phyloP scores from a whole-genome alignment of 352 stramenopile species.

The Lagenidium sp. region DNA sequence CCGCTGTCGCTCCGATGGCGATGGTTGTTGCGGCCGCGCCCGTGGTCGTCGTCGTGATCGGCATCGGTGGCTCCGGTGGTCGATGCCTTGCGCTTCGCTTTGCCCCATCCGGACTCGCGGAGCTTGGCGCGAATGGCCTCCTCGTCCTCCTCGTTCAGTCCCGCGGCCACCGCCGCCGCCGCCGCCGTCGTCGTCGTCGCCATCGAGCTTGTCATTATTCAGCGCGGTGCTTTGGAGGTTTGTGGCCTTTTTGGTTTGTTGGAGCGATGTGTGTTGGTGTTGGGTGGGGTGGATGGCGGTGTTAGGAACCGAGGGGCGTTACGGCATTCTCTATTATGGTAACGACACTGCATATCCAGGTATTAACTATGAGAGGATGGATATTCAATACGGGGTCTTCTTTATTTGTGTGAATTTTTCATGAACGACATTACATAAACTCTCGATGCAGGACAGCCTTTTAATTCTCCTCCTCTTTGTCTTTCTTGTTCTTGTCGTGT shows the following conservation, averaged over 20 bases:
- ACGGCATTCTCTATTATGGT: too few species aligned
- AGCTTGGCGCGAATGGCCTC: slow-evolving; percentile 66
- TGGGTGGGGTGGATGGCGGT: too few species aligned
- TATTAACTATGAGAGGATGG: not conserved
- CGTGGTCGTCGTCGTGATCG: slow-evolving; percentile 6
- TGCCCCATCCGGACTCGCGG: slow-evolving; percentile 61
- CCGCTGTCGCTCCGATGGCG: slow-evolving; percentile 11
- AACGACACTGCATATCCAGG: too few species aligned
- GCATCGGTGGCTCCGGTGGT: not conserved
- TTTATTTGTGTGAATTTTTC: not conserved
- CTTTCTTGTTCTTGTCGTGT: too few species aligned
- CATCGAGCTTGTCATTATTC: too few species aligned
- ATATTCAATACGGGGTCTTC: not conserved
- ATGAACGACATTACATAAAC: not conserved
- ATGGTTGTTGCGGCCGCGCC: slow-evolving; percentile 12
- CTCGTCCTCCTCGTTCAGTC: slow-evolving; percentile 34
- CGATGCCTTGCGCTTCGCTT: slow-evolving; percentile 17
- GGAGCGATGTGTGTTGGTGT: too few species aligned
- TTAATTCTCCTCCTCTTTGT: too few species aligned
- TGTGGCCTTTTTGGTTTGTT: not conserved
- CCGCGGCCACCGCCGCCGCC: not conserved
- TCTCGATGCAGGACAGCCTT: too few species aligned
- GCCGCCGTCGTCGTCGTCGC: not conserved
- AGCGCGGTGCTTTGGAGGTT: too few species aligned
- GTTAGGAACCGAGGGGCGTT: too few species aligned